A percentile compares a stretch with the other conserved stretches of the same genome.
These are phyloP conservation scores for Dysphania ambrosioides DNA, from an alignment of 148 eudicot species.

Conservation along the genomic window DNA sequence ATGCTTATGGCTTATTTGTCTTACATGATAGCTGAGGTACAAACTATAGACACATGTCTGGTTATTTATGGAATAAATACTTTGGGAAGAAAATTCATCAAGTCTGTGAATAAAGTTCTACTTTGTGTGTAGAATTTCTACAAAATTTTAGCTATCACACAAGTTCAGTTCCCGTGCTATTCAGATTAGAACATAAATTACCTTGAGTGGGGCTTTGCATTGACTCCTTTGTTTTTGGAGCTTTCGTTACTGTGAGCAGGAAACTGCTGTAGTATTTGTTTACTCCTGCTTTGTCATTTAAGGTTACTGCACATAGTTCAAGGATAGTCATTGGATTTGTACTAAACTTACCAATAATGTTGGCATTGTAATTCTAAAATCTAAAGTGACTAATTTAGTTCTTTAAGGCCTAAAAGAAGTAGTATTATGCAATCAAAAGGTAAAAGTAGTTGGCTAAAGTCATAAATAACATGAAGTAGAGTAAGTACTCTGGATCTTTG, in stretches of 20 bases:
- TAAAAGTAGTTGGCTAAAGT: not conserved
- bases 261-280: not conserved
- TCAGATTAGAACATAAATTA: not conserved
- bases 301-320: not conserved
- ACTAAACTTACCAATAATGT: not conserved
- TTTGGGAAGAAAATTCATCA: not conserved
- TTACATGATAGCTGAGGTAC: conserved; percentile 91
- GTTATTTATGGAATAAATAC: too few relatives aligned
- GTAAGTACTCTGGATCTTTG: not conserved
- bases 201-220: not conserved
- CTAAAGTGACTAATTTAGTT: not conserved
- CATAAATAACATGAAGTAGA: not conserved
- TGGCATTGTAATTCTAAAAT: not conserved
- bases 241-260: not conserved
- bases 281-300: not conserved
- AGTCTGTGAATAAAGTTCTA: not conserved
- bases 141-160: not conserved
- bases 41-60: not conserved
- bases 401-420: too few relatives aligned
- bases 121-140: not conserved
- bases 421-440: not conserved
- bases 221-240: not conserved
- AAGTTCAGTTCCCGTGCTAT: not conserved
- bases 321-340: not conserved
- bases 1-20: conserved; percentile 92